These are phyloP conservation scores for Helicocarpus griseus DNA, from an alignment of 2,329 filamentous ascomycete species.

Conservation along the genomic window DNA sequence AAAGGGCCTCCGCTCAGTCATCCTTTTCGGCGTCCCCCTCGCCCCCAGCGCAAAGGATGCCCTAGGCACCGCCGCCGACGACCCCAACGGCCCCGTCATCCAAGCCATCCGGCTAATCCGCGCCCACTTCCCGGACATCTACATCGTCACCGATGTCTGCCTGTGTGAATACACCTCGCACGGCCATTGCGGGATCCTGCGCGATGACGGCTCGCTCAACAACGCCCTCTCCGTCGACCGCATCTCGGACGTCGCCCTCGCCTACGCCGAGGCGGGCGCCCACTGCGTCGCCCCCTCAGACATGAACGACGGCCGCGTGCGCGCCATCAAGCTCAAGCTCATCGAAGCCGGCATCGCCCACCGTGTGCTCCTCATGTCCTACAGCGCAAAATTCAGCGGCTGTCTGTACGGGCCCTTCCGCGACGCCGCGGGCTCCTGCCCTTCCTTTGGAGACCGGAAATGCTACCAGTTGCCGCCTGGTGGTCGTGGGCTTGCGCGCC, in stretches of 20 bases:
- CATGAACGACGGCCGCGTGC: slow-evolving; percentile 97
- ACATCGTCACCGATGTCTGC: slow-evolving; percentile 87
- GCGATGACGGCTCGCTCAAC: slow-evolving; percentile 86
- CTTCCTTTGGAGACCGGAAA: slow-evolving; percentile 85
- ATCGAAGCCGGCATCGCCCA: slow-evolving; percentile 92
- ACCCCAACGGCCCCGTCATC: slow-evolving; percentile 87
- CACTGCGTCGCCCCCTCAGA: slow-evolving; percentile 96
- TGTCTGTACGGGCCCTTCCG: slow-evolving; percentile 96
- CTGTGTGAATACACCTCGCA: slow-evolving; percentile 98
- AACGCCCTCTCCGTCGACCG: slow-evolving; percentile 89
- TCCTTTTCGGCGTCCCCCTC: slow-evolving; percentile 89
- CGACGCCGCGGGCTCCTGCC: slow-evolving; percentile 83
- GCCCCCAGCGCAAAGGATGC: slow-evolving; percentile 75
- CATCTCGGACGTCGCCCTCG: slow-evolving; percentile 93
- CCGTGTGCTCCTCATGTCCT: slow-evolving; percentile 88
- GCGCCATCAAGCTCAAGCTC: slow-evolving; percentile 94
- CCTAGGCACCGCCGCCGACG: slow-evolving; percentile 83
- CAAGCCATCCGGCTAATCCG: slow-evolving; percentile 74
- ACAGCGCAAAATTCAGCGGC: slow-evolving; percentile 94
- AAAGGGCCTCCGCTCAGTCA: slow-evolving; percentile 86
- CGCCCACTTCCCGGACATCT: slow-evolving; percentile 77
- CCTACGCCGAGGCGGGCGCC: slow-evolving; percentile 89
- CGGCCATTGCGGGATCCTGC: slow-evolving; percentile 91
- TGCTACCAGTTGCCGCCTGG: slow-evolving; percentile 96
- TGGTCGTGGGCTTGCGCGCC: slow-evolving; percentile 79